A percentile compares a stretch with the other conserved stretches of the same genome.
Evolutionary conservation across 805 yeast genomes (phyloP).

Genomic region (Yarrowia divulgata): DNA sequence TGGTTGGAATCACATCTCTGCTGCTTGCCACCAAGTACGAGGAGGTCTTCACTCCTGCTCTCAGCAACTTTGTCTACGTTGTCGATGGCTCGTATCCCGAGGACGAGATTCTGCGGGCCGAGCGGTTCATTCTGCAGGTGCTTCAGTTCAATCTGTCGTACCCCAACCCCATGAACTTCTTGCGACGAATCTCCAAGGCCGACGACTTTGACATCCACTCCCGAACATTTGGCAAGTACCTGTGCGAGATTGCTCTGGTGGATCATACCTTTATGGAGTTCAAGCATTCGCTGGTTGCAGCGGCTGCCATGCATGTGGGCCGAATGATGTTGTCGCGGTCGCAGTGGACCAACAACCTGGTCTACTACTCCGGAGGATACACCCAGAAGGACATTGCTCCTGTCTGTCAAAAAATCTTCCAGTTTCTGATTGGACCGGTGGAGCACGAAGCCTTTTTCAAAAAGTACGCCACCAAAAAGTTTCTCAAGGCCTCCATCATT

Average conservation of each 20-base stretch:
- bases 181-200: conserved; percentile 87
- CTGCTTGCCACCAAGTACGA: conserved; percentile 93
- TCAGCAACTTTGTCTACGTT: conserved; percentile 83
- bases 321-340: conserved; percentile 69
- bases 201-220: conserved; percentile 86
- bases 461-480: conserved; percentile 88
- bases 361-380: conserved; percentile 92
- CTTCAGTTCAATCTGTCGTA: conserved; percentile 77
- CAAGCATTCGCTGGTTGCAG: conserved; percentile 81
- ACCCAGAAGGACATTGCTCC: conserved; percentile 74
- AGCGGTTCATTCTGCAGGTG: conserved; percentile 74
- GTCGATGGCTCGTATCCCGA: conserved; percentile 86
- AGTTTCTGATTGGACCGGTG: conserved; percentile 76
- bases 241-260: conserved; percentile 77
- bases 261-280: conserved; percentile 77
- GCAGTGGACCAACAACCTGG: conserved; percentile 85
- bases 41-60: conserved; percentile 87
- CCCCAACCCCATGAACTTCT: conserved; percentile 89
- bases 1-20: conserved; percentile 82
- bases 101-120: conserved; percentile 83
- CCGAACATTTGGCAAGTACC: conserved; percentile 83
- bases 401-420: conserved; percentile 74
- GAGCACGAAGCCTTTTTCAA: conserved; percentile 91
- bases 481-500: conserved; percentile 64
- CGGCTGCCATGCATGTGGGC: conserved; percentile 85